A percentile compares a stretch with the other conserved stretches of the same genome.
These are phyloP conservation scores for Sugiyamaella lignohabitans DNA, from an alignment of 805 yeast genomes.

Conservation along the genomic window DNA sequence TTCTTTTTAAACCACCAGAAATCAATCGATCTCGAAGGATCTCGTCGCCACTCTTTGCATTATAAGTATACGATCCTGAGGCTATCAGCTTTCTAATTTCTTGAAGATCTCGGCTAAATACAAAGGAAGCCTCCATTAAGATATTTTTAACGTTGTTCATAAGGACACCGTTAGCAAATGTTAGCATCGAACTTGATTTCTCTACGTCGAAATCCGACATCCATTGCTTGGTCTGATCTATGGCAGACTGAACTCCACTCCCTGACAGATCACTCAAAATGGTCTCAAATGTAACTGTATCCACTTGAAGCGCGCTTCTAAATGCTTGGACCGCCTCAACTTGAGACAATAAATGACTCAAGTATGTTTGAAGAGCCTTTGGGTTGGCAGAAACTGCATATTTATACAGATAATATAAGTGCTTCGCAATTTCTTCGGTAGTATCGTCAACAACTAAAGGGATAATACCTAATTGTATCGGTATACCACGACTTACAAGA, in stretches of 20 bases:
- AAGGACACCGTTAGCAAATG: conserved; percentile 60
- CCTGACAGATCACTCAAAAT: conserved; percentile 4
- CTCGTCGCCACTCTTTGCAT: conserved; percentile 24
- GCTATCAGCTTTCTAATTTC: conserved; percentile 24
- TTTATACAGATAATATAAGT: conserved; percentile 13
- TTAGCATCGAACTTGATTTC: conserved; percentile 39
- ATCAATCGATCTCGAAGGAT: conserved; percentile 37
- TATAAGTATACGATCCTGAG: conserved; percentile 7
- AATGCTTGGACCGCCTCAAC: conserved; percentile 4
- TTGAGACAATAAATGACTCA: neutral
- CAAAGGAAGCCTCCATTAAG: conserved; percentile 14
- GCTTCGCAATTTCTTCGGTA: conserved; percentile 19
- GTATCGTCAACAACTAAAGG: conserved; percentile 41
- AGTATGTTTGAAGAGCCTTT: conserved; percentile 1
- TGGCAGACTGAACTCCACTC: conserved; percentile 4
- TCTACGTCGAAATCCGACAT: conserved; percentile 34
- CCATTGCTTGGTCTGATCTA: conserved; percentile 27
- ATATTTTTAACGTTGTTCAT: conserved; percentile 11
- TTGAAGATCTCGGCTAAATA: conserved; percentile 46
- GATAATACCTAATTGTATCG: conserved; percentile 79
- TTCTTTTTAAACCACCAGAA: conserved; percentile 35
- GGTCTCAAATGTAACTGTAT: neutral
- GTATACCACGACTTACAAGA: conserved; percentile 44
- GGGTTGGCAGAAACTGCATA: neutral
- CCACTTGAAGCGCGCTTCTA: neutral